Percentiles rank a stretch among this genome's conserved stretches.
Evolutionary conservation across 2,329 filamentous ascomycete species (phyloP).

Genomic region (Ophidiomyces ophidiicola): DNA sequence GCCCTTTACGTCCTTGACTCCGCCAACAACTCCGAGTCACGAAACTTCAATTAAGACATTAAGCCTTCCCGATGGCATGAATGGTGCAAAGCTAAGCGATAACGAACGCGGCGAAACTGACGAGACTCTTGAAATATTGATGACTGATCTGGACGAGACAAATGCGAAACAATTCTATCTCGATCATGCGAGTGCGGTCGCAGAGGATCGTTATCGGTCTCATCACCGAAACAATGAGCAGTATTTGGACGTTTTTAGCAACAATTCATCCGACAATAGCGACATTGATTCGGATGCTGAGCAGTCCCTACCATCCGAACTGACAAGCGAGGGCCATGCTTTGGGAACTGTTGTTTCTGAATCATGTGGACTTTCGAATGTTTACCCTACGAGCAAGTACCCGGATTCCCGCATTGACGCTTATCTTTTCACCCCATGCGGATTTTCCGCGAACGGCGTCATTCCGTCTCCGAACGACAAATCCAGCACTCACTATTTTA

Average conservation of each 20-base stretch:
- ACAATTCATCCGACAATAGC: slow-evolving; percentile 53
- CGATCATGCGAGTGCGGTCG: slow-evolving; percentile 77
- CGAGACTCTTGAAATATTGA: slow-evolving; percentile 50
- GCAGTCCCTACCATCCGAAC: slow-evolving; percentile 51
- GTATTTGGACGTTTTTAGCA: slow-evolving; percentile 59
- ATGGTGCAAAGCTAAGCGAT: slow-evolving; percentile 13
- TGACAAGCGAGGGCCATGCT: slow-evolving; percentile 87
- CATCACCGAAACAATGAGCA: slow-evolving; percentile 55
- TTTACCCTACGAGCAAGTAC: slow-evolving; percentile 78
- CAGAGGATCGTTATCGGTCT: slow-evolving; percentile 65
- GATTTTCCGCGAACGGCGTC: slow-evolving; percentile 94
- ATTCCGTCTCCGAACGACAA: slow-evolving; percentile 59
- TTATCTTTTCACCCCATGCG: slow-evolving; percentile 91
- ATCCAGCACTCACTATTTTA: slow-evolving; percentile 74
- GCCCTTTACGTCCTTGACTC: slow-evolving; percentile 65
- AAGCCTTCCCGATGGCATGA: slow-evolving; percentile 37
- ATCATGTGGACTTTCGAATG: slow-evolving; percentile 71
- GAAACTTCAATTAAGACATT: slow-evolving; percentile 49
- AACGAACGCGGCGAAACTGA: slow-evolving; percentile 30
- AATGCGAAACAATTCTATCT: slow-evolving; percentile 59
- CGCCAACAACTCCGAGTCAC: slow-evolving; percentile 58
- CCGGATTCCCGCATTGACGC: slow-evolving; percentile 89
- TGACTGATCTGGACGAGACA: slow-evolving; percentile 55
- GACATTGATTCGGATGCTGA: slow-evolving; percentile 42
- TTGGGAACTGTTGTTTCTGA: slow-evolving; percentile 88